phyloP scores from a whole-genome alignment of 2,329 filamentous ascomycete genomes.

The Cercospora canescens region DNA sequence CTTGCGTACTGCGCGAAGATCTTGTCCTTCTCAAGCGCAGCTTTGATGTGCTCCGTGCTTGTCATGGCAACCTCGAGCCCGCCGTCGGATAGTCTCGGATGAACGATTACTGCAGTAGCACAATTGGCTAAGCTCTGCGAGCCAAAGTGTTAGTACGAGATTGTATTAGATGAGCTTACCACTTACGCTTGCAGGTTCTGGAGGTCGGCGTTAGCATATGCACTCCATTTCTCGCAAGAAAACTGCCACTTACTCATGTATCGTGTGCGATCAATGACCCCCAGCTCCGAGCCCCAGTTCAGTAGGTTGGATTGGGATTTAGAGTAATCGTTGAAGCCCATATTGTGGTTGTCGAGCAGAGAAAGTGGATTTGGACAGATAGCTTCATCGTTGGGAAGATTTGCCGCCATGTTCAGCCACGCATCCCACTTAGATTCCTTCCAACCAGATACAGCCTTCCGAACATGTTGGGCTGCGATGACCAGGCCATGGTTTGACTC shows the following conservation, averaged over 20 bases:
- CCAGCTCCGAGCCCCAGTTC: conserved; percentile 19
- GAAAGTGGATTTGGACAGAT: conserved; percentile 19
- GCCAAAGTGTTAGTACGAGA: background rate
- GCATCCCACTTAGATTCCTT: conserved; percentile 11
- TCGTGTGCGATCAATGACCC: conserved; percentile 13
- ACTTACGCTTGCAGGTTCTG: conserved; percentile 5
- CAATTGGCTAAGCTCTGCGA: conserved; percentile 12
- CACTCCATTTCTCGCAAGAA: background rate
- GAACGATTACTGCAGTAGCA: conserved; percentile 20
- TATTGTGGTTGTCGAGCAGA: conserved; percentile 18
- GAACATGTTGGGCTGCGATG: conserved; percentile 13
- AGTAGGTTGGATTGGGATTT: conserved; percentile 16
- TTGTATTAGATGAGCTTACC: no score
- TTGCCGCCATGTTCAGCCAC: conserved; percentile 18
- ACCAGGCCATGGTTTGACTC: conserved; percentile 11
- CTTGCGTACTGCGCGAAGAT: conserved; percentile 16
- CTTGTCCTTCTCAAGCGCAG: conserved; percentile 10
- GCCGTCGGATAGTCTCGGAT: conserved; percentile 19
- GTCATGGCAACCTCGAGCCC: conserved; percentile 20
- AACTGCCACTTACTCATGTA: conserved; percentile 13
- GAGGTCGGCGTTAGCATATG: background rate
- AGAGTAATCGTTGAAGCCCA: conserved; percentile 24
- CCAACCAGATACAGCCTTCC: conserved; percentile 19
- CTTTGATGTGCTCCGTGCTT: conserved; percentile 7
- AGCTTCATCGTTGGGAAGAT: conserved; percentile 16